phyloP scores from a whole-genome alignment of 176 grass and related monocot species.

The Triticum timopheevii region DNA sequence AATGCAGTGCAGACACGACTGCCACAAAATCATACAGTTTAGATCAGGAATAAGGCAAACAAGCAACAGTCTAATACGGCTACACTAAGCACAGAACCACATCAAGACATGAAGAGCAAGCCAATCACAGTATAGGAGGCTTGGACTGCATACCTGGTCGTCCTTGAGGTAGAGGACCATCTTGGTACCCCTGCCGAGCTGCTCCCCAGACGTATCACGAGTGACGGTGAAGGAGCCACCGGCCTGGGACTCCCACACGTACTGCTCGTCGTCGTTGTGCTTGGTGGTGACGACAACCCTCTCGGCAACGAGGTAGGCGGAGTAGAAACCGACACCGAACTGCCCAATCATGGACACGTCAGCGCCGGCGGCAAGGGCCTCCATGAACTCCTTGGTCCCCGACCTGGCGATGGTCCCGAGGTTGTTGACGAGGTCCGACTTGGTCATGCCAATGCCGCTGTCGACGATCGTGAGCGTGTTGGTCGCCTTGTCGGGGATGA shows the following conservation, averaged over 20 bases:
- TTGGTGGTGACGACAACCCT: constrained; percentile 72
- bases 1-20: neutral
- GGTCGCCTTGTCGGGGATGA: constrained; percentile 72
- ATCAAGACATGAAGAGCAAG: neutral
- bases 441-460: constrained; percentile 85
- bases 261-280: constrained; percentile 90
- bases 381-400: constrained; percentile 92
- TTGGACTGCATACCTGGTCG: constrained; percentile 59
- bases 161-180: constrained; percentile 85
- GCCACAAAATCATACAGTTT: neutral
- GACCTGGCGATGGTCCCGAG: constrained; percentile 85
- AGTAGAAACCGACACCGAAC: constrained; percentile 80
- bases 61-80: neutral
- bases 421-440: constrained; percentile 91
- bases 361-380: constrained; percentile 74
- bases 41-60: neutral
- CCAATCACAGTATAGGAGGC: neutral
- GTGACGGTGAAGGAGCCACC: constrained; percentile 84
- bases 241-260: constrained; percentile 83
- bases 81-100: neutral
- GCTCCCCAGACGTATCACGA: constrained; percentile 62
- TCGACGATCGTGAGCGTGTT: constrained; percentile 76
- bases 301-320: constrained; percentile 73
- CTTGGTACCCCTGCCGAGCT: constrained; percentile 79
- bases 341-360: constrained; percentile 93